phyloP scores from a whole-genome alignment of 257 asterid genomes.

The Avicennia marina region DNA sequence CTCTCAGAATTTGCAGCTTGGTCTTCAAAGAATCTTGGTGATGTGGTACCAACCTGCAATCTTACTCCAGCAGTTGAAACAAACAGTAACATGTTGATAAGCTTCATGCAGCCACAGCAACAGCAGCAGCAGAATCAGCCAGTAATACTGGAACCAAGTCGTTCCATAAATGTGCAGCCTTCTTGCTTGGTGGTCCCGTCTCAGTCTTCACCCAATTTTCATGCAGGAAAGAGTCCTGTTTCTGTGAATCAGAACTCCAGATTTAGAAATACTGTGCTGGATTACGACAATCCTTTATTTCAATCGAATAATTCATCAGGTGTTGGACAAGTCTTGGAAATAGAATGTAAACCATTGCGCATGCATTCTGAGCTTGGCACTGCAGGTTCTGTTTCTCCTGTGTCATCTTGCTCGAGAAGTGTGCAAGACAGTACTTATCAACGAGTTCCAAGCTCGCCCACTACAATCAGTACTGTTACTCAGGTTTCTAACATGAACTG shows the following conservation, averaged over 20 bases:
- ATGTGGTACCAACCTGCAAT: conserved; percentile 30
- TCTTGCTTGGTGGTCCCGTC: conserved; percentile 78
- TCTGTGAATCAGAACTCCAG: conserved; percentile 34
- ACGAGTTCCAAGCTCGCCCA: conserved; percentile 34
- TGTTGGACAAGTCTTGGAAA: conserved; percentile 32
- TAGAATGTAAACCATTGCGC: conserved; percentile 29
- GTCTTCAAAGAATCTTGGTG: conserved; percentile 38
- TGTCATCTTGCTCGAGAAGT: conserved; percentile 31
- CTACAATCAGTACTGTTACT: conserved; percentile 26
- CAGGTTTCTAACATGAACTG: conserved; percentile 27
- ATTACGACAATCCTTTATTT: conserved; percentile 31
- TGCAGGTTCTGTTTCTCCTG: conserved; percentile 38
- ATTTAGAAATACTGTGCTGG: conserved; percentile 30
- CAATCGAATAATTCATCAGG: conserved; percentile 40
- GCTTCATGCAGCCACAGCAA: conserved; percentile 44
- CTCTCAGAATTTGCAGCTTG: conserved; percentile 41
- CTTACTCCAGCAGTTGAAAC: conserved; percentile 29
- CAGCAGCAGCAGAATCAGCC: conserved; percentile 40
- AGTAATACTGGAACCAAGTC: conserved; percentile 28
- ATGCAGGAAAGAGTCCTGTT: conserved; percentile 37
- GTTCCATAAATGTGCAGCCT: conserved; percentile 59
- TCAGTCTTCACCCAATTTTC: conserved; percentile 46
- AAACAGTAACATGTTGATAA: conserved; percentile 31
- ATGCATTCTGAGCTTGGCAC: conserved; percentile 31
- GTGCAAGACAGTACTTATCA: conserved; percentile 28